Evolutionary conservation across 768 basidiomycete genomes (phyloP), one percentile per base, ranked within the genome.

Genomic region (Tremella yokohamensis): DNA sequence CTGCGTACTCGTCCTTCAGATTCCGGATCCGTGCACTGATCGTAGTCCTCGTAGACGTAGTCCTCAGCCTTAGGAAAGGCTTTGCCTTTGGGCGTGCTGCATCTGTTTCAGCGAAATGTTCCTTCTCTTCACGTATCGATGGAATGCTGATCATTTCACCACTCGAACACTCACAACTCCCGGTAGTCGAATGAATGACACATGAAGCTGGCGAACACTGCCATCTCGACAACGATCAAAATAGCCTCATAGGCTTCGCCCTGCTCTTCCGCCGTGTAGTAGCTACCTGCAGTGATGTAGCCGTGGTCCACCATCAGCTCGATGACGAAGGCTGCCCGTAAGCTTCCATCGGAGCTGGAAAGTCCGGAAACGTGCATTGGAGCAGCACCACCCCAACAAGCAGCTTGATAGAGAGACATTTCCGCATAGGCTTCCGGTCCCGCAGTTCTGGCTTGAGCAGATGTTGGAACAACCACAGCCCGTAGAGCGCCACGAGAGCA

Each of bases 401-500:
- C 6, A 45, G n/a, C 22, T 45, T 45, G 42, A 45, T 45, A 4
- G 42, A 45, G 15, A 45, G 42, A 16, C 42, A n/a, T 45, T 45
- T 45, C 15, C 42, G n/a, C 42, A 45, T 18, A n/a, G 42, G 42
- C 42, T 45, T 45, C 42, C 22, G 4, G n/a, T 45, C 42, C 22
- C n/a, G n/a, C 22, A 45, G 15, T 16, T 45, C 42, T 4, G n/a
- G 42, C 15, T 45, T 45, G 4, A 45, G 22, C 6, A 45, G n/a
- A 15, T 45, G 42, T 45, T 45, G 42, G 42, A 45, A 45, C 22
- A 45, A 16, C 42, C n/a, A 18, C n/a, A 45, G 42, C n/a, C 42
- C 42, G n/a, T 18, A 22, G 7, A 45, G 42, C 22, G 42, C 42
- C 42, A 22, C 42, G 8, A 45, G 22, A 4, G 42, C 42, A 4